These are phyloP conservation scores for Wakefieldia striispora DNA, from an alignment of 768 basidiomycete species.

Conservation along the genomic window DNA sequence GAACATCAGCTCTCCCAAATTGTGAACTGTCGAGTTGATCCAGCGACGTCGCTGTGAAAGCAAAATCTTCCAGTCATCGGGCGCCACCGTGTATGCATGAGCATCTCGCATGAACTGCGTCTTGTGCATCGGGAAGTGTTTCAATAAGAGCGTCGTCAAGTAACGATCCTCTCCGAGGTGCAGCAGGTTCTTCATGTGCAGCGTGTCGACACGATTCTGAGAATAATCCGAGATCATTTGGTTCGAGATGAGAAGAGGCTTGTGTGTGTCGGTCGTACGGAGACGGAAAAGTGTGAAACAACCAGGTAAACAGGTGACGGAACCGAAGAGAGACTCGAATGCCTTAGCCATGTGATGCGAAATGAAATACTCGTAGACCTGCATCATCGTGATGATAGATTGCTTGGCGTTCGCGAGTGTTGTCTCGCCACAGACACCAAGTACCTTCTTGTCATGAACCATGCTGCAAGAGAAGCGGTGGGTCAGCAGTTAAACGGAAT, in stretches of 20 bases:
- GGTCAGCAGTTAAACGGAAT: background rate
- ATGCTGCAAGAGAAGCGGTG: constrained; percentile 52
- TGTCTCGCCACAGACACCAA: constrained; percentile 96
- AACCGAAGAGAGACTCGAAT: constrained; percentile 95
- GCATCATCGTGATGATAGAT: constrained; percentile 96
- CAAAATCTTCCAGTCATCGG: constrained; percentile 92
- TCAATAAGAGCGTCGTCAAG: constrained; percentile 90
- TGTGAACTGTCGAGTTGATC: constrained; percentile 99
- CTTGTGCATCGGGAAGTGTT: constrained; percentile 93
- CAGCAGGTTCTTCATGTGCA: constrained; percentile 98
- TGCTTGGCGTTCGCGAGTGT: constrained; percentile 90
- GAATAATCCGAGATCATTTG: constrained; percentile 90
- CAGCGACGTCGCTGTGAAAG: constrained; percentile 97
- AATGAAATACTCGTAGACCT: constrained; percentile 99
- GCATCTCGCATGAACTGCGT: constrained; percentile 96
- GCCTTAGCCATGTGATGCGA: constrained; percentile 99
- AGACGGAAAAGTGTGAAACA: constrained; percentile 98
- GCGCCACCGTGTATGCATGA: constrained; percentile 91
- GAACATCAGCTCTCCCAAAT: constrained; percentile 90
- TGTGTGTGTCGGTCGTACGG: constrained; percentile 91
- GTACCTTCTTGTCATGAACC: constrained; percentile 93
- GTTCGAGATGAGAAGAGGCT: constrained; percentile 90
- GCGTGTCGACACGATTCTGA: constrained; percentile 93
- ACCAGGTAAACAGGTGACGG: constrained; percentile 97
- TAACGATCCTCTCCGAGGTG: constrained; percentile 99